phyloP scores from a whole-genome alignment of 2,329 filamentous ascomycete genomes.

The Neospermospora avenae region DNA sequence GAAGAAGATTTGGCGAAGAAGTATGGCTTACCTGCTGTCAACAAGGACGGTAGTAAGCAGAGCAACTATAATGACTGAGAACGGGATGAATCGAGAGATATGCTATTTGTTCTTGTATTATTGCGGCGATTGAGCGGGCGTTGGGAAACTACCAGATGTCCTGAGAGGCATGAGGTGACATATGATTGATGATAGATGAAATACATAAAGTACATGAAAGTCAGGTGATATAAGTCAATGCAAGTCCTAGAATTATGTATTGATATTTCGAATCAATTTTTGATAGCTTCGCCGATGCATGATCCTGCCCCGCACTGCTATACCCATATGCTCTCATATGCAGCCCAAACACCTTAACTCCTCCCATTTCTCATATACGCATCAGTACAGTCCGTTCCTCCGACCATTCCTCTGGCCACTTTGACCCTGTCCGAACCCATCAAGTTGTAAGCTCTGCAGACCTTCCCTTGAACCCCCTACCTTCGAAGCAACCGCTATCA shows the following conservation, averaged over 20 bases:
- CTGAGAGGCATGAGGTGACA: neutral
- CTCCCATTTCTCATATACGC: conserved; percentile 5
- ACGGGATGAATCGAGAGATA: neutral
- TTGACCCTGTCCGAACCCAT: conserved; percentile 31
- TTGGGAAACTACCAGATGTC: neutral
- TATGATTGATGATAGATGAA: conserved; percentile 3
- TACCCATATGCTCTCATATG: conserved; percentile 15
- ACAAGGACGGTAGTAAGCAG: conserved; percentile 53
- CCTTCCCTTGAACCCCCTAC: conserved; percentile 58
- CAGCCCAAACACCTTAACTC: conserved; percentile 25
- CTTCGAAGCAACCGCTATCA: conserved; percentile 59
- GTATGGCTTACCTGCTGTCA: conserved; percentile 47
- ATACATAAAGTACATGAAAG: neutral
- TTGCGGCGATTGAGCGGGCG: conserved; percentile 4
- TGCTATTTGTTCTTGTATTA: neutral
- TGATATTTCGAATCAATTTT: neutral
- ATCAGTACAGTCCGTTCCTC: conserved; percentile 31
- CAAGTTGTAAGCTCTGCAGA: conserved; percentile 55
- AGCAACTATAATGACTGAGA: conserved; percentile 55
- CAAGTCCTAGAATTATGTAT: neutral
- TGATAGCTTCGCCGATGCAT: conserved; percentile 1
- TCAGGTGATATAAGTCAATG: neutral
- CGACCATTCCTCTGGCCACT: conserved; percentile 15
- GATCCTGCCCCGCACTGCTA: neutral
- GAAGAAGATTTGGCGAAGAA: conserved; percentile 49